These are phyloP conservation scores for Bacidia rubella DNA, from an alignment of 495 filamentous ascomycete genomes.

Conservation along the genomic window DNA sequence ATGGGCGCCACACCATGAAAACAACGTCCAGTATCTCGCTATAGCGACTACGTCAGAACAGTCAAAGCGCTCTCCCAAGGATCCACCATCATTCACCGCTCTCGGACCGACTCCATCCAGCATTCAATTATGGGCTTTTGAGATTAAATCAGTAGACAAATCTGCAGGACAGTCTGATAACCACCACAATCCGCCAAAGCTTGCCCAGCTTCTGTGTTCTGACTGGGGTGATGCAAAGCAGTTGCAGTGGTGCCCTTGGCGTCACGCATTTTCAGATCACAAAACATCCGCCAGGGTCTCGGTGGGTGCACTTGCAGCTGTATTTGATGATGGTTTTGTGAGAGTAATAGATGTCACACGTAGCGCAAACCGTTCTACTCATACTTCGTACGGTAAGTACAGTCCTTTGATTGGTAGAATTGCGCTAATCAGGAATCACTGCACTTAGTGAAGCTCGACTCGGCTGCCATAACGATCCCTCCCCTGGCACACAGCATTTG, in stretches of 20 bases:
- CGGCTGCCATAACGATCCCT: constrained; percentile 41
- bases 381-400: not conserved
- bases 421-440: too few species aligned
- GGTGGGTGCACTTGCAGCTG: constrained; percentile 47
- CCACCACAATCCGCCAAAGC: constrained; percentile 20
- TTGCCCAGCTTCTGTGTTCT: constrained; percentile 42
- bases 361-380: not conserved
- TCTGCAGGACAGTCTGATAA: not conserved
- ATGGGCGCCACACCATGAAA: constrained; percentile 44
- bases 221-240: constrained; percentile 47
- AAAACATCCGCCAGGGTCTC: constrained; percentile 18
- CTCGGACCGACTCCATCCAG: constrained; percentile 33
- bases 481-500: constrained; percentile 35
- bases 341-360: constrained; percentile 41
- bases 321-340: constrained; percentile 50
- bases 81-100: constrained; percentile 34
- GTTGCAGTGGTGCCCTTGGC: constrained; percentile 51
- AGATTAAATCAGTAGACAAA: not conserved
- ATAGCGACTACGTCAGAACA: constrained; percentile 26
- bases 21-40: constrained; percentile 41
- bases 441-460: constrained; percentile 30
- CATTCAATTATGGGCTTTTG: constrained; percentile 49
- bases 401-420: too few species aligned
- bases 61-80: constrained; percentile 19
- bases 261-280: constrained; percentile 24